Conservation (phyloP, 768 basidiomycete species). For the Boletus sp. region DNA sequence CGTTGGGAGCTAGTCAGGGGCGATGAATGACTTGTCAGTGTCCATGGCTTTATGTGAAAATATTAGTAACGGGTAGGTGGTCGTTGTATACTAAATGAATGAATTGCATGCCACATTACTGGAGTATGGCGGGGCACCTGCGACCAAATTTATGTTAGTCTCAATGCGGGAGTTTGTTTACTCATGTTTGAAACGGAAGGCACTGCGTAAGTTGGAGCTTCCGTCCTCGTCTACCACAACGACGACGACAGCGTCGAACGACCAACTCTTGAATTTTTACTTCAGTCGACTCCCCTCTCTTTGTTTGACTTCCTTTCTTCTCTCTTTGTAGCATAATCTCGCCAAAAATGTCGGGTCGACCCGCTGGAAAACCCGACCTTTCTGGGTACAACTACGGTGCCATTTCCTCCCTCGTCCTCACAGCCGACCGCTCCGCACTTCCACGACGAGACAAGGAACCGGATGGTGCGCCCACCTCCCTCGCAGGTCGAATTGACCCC, state of each 20-base stretch:
- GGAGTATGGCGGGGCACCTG: no score
- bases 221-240: slow-evolving; percentile 4
- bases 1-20: no score
- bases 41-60: no score
- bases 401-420: slow-evolving; percentile 91
- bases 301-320: background rate
- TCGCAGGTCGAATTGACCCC: slow-evolving; percentile 86
- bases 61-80: no score
- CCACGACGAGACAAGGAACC: slow-evolving; percentile 93
- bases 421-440: slow-evolving; percentile 78
- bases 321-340: slow-evolving; percentile 2
- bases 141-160: no score
- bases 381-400: slow-evolving; percentile 95
- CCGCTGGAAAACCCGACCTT: slow-evolving; percentile 65
- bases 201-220: slow-evolving; percentile 12
- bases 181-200: slow-evolving; percentile 18
- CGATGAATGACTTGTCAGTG: no score
- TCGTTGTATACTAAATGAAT: no score
- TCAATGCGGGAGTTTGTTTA: slow-evolving; percentile 7
- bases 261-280: background rate
- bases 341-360: slow-evolving; percentile 37
- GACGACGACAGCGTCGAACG: slow-evolving; percentile 11
- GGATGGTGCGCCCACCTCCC: slow-evolving; percentile 91
- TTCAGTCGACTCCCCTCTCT: no score
- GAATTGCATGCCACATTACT: no score